Percentiles rank a stretch among this genome's conserved stretches.
Conservation (phyloP, 2,329 filamentous ascomycete genomes). For the Aotearoamyces nothofagi region DNA sequence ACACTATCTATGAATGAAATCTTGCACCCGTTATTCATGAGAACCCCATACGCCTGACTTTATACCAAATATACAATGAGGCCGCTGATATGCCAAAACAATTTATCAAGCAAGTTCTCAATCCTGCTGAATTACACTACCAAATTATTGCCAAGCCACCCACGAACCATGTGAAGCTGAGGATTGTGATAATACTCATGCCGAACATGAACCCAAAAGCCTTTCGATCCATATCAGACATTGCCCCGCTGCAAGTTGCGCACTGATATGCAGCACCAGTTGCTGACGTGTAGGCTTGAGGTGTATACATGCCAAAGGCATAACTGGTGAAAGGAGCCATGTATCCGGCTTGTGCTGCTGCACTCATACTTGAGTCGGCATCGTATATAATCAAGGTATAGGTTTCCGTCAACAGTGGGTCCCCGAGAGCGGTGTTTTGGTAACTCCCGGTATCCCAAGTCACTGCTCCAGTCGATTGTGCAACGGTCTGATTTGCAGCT, state of each 20-base stretch:
- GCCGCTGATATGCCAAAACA: not conserved
- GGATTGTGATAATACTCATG: conserved; percentile 39
- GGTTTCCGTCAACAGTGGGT: conserved; percentile 33
- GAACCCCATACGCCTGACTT: too few relatives aligned
- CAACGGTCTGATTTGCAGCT: conserved; percentile 46
- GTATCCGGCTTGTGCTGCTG: conserved; percentile 27
- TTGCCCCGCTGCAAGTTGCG: conserved; percentile 37
- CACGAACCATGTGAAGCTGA: conserved; percentile 51
- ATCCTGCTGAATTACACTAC: conserved; percentile 8
- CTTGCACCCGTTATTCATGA: conserved; percentile 2
- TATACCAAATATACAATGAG: not conserved
- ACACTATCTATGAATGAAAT: conserved; percentile 11
- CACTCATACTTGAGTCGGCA: conserved; percentile 33
- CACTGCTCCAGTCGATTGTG: conserved; percentile 31
- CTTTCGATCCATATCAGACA: conserved; percentile 29
- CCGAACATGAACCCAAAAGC: conserved; percentile 33
- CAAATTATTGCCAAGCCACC: conserved; percentile 24
- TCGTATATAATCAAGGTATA: conserved; percentile 51
- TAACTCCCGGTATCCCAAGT: conserved; percentile 42
- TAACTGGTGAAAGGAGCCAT: not conserved
- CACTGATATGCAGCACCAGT: conserved; percentile 35
- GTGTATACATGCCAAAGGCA: conserved; percentile 40
- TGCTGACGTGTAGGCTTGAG: conserved; percentile 33
- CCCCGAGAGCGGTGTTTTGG: conserved; percentile 24
- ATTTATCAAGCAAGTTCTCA: not conserved